Percentiles rank a stretch among this genome's conserved stretches.
Evolutionary conservation across 257 asterid genomes (phyloP).

Genomic region (Phtheirospermum japonicum): DNA sequence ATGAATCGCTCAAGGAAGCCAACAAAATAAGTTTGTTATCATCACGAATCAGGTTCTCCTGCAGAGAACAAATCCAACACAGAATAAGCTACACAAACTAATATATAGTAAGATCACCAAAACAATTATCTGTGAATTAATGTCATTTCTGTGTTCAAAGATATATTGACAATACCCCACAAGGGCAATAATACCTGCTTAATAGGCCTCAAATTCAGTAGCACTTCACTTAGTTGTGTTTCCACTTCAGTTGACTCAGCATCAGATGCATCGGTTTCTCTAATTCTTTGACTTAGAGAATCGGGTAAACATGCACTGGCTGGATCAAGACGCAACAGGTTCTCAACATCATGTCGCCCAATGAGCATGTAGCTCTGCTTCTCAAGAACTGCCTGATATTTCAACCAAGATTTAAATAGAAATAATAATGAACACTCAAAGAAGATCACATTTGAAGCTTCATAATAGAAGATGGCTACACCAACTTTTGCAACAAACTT

Average conservation of each 20-base stretch:
- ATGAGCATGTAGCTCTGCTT: constrained; percentile 99
- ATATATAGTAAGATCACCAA: constrained; percentile 15
- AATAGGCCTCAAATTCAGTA: constrained; percentile 84
- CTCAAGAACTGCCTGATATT: constrained; percentile 96
- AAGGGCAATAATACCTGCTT: constrained; percentile 62
- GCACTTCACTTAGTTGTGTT: constrained; percentile 63
- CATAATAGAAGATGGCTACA: constrained; percentile 15
- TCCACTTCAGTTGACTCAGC: constrained; percentile 60
- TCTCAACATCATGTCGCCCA: constrained; percentile 93
- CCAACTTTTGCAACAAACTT: constrained; percentile 16
- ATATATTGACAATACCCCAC: constrained; percentile 19
- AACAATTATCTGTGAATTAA: constrained; percentile 5
- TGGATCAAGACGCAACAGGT: constrained; percentile 83
- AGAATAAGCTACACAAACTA: constrained; percentile 19
- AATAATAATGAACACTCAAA: constrained; percentile 14
- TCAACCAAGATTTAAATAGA: constrained; percentile 27
- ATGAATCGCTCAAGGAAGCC: constrained; percentile 96
- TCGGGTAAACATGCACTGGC: constrained; percentile 73
- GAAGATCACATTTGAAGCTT: constrained; percentile 28
- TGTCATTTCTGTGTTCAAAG: constrained; percentile 16
- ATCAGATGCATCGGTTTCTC: constrained; percentile 50
- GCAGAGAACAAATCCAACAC: constrained; percentile 31
- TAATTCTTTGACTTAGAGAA: constrained; percentile 48
- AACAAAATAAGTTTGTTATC: constrained; percentile 85
- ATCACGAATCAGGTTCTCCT: constrained; percentile 97